Evolutionary conservation across 805 yeast species (phyloP).

Genomic region (Yamadazyma philogaea): DNA sequence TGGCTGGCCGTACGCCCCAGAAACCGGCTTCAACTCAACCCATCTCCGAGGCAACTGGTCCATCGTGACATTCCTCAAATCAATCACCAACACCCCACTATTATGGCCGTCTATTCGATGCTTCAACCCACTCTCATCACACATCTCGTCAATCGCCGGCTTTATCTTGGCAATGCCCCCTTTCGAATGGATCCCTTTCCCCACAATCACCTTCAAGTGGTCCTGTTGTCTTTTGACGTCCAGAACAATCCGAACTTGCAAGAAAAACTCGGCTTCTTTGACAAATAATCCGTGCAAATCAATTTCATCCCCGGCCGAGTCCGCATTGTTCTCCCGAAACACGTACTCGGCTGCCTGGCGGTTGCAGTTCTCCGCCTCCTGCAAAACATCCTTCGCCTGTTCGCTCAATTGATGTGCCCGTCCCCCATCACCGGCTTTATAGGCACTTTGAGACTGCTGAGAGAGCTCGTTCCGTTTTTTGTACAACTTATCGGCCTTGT

Average conservation of each 20-base stretch:
- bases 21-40: slow-evolving; percentile 24
- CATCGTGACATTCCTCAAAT: slow-evolving; percentile 36
- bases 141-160: slow-evolving; percentile 82
- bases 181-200: slow-evolving; percentile 84
- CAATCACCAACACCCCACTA: slow-evolving; percentile 75
- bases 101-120: slow-evolving; percentile 67
- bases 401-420: slow-evolving; percentile 72
- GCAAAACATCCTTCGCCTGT: slow-evolving; percentile 57
- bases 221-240: slow-evolving; percentile 59
- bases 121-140: slow-evolving; percentile 60
- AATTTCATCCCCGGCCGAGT: slow-evolving; percentile 80
- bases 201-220: slow-evolving; percentile 78
- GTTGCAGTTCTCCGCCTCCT: slow-evolving; percentile 66
- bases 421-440: slow-evolving; percentile 65
- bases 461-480: slow-evolving; percentile 53
- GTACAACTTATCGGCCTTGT: slow-evolving; percentile 65
- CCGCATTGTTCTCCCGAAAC: slow-evolving; percentile 82
- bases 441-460: slow-evolving; percentile 74
- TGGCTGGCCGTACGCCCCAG: slow-evolving; percentile 22
- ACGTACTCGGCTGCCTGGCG: slow-evolving; percentile 86
- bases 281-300: slow-evolving; percentile 92
- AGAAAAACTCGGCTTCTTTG: slow-evolving; percentile 77
- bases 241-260: slow-evolving; percentile 69
- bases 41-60: slow-evolving; percentile 33
- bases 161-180: slow-evolving; percentile 81